phyloP scores from a whole-genome alignment of 2,329 filamentous ascomycete species.

The Cercospora sesami region DNA sequence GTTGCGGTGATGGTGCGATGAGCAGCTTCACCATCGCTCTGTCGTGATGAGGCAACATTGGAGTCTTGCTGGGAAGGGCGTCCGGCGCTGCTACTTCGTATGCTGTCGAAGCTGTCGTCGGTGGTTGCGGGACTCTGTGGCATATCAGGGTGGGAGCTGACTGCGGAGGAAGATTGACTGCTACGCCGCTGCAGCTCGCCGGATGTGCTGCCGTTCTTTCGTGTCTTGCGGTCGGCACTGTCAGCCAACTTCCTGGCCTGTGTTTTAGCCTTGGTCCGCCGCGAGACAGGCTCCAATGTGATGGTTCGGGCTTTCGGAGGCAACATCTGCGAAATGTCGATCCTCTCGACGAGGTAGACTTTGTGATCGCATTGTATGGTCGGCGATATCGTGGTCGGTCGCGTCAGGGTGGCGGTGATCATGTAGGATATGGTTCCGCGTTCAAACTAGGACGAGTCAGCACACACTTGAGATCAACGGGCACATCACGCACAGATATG shows the following conservation, averaged over 20 bases:
- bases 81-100: conserved; percentile 16
- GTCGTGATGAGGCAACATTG: conserved; percentile 43
- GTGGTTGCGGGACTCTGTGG: conserved; percentile 48
- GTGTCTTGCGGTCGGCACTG: conserved; percentile 30
- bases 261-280: conserved; percentile 63
- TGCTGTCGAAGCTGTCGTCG: conserved; percentile 47
- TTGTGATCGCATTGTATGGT: conserved; percentile 78
- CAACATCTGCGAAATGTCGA: conserved; percentile 76
- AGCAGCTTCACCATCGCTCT: conserved; percentile 51
- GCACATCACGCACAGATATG: conserved; percentile 71
- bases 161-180: conserved; percentile 33
- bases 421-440: conserved; percentile 90
- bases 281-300: conserved; percentile 83
- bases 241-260: conserved; percentile 40
- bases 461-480: neutral
- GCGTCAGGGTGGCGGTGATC: conserved; percentile 83
- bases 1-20: conserved; percentile 80
- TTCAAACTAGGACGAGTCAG: conserved; percentile 70
- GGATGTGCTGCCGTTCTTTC: conserved; percentile 26
- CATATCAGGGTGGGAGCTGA: conserved; percentile 35
- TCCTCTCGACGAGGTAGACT: conserved; percentile 73
- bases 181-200: conserved; percentile 29
- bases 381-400: conserved; percentile 81
- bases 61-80: conserved; percentile 45
- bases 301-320: conserved; percentile 79